A percentile compares a stretch with the other conserved stretches of the same genome.
Conservation (phyloP, 805 yeast species). For the Debaryomyces prosopidis region DNA sequence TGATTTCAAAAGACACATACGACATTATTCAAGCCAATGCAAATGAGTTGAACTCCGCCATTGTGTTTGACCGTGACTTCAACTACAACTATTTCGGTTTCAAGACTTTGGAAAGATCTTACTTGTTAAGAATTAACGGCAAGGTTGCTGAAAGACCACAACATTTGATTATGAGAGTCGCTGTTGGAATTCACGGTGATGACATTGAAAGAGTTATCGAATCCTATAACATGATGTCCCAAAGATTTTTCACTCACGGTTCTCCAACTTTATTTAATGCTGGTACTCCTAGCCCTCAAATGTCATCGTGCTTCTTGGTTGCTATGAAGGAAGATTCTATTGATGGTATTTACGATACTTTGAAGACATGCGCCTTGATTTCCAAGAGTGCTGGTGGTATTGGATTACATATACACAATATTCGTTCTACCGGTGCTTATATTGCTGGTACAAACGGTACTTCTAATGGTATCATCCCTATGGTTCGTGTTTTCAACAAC, state of each 20-base stretch:
- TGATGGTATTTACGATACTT: slow-evolving; percentile 62
- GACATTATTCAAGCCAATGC: slow-evolving; percentile 36
- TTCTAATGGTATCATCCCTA: slow-evolving; percentile 61
- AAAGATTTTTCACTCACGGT: slow-evolving; percentile 59
- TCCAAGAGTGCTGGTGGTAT: slow-evolving; percentile 66
- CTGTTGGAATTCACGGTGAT: slow-evolving; percentile 59
- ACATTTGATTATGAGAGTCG: slow-evolving; percentile 61
- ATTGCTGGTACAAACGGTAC: slow-evolving; percentile 66
- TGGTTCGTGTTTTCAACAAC: slow-evolving; percentile 63
- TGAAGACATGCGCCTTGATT: slow-evolving; percentile 61
- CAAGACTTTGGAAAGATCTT: slow-evolving; percentile 61
- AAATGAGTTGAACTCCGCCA: slow-evolving; percentile 47
- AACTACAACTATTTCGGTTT: slow-evolving; percentile 60
- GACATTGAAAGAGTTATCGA: slow-evolving; percentile 55
- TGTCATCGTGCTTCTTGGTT: slow-evolving; percentile 64
- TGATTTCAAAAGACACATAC: slow-evolving; percentile 44
- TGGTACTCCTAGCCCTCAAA: slow-evolving; percentile 59
- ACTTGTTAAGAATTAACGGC: slow-evolving; percentile 53
- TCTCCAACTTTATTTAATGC: slow-evolving; percentile 64
- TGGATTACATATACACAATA: slow-evolving; percentile 61
- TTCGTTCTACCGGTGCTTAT: slow-evolving; percentile 59
- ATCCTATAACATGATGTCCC: slow-evolving; percentile 60
- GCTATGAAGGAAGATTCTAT: slow-evolving; percentile 66
- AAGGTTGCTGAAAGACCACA: slow-evolving; percentile 64
- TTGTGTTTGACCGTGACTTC: slow-evolving; percentile 51